Evolutionary conservation across 2,329 filamentous ascomycete species (phyloP).

Genomic region (Zelopaecilomyces penicillatus): DNA sequence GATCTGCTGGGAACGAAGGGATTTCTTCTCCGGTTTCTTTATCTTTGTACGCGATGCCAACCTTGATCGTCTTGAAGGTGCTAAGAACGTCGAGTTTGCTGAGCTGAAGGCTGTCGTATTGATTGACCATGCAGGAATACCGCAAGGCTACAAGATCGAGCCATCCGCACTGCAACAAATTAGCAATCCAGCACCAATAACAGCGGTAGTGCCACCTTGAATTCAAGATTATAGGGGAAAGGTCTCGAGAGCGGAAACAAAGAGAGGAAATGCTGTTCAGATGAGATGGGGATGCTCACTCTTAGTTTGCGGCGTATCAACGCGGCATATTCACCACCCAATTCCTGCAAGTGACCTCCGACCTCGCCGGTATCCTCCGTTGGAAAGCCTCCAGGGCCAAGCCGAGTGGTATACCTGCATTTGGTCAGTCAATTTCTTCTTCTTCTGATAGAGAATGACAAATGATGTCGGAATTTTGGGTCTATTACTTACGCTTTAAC

Average conservation of each 20-base stretch:
- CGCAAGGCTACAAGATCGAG: too few species aligned
- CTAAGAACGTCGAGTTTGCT: slow-evolving; percentile 53
- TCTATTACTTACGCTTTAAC: slow-evolving; percentile 51
- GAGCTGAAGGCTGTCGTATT: slow-evolving; percentile 25
- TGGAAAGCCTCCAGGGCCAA: slow-evolving; percentile 57
- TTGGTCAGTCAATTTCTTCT: too few species aligned
- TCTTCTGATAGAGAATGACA: slow-evolving; percentile 10
- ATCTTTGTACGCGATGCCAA: slow-evolving; percentile 60
- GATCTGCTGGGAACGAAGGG: slow-evolving; percentile 55
- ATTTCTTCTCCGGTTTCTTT: slow-evolving; percentile 20
- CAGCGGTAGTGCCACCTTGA: not conserved
- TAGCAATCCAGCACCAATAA: not conserved
- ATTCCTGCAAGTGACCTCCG: slow-evolving; percentile 7
- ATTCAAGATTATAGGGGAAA: too few species aligned
- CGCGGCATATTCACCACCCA: too few species aligned
- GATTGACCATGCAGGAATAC: too few species aligned
- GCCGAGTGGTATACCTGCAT: slow-evolving; percentile 50
- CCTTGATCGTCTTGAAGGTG: slow-evolving; percentile 64
- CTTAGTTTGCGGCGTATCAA: too few species aligned
- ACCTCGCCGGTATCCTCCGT: slow-evolving; percentile 45
- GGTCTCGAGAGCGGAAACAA: too few species aligned
- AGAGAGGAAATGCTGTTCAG: too few species aligned
- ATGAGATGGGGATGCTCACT: too few species aligned
- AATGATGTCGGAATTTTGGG: slow-evolving; percentile 8
- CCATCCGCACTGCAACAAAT: too few species aligned